Evolutionary conservation across 2,329 filamentous ascomycete genomes (phyloP), one percentile per base, ranked within the genome.

Genomic region (Tolypocladium nubicola): DNA sequence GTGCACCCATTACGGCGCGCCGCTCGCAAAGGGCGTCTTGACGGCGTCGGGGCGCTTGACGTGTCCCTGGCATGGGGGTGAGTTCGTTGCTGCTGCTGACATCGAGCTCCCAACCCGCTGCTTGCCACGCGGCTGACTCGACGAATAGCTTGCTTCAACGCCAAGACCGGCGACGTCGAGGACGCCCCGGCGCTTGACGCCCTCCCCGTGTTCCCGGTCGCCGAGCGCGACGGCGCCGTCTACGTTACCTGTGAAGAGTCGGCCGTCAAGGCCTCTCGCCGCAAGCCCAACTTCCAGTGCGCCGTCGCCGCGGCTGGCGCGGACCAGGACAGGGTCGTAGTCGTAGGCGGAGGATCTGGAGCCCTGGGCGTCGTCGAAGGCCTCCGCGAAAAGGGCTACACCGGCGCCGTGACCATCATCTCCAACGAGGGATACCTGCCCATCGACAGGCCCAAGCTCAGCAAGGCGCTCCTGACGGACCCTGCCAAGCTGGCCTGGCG

Each of bases 11-110:
- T 97, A 96, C 70, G 93, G 94, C 39, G 94, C 93, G 45, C 94
- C 94, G 16, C 75, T 99, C 62, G 84, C 85, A 56, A 90, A 93
- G 64, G 94, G 94, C 56, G 86, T 97, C 9, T 74, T 99, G 61
- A 89, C 89, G 9, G 83, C 84, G 3, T 86, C 88, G 63, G 94
- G 94, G 6, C 82, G 90, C 54, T 73, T 99, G 61, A 96, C 90
- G 8, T 99, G 94, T 71, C 91, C 93, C 4, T 97, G 94, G 94
- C 93, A 97, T 70, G 93, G 93, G 76, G 90, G 90, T 94, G 70
- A 62, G 79, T 30, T 26, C 6, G 33, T 54, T 16, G 19, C 16
- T 30, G 23, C 16, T n/a, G 2, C 21, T 35, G 19, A 16, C 38
- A 11, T 52, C n/a, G 5, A 33, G 2, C 16, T 10, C n/a, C 14